phyloP scores from a whole-genome alignment of 2,329 filamentous ascomycete species.

The Leptographium wingfieldii region DNA sequence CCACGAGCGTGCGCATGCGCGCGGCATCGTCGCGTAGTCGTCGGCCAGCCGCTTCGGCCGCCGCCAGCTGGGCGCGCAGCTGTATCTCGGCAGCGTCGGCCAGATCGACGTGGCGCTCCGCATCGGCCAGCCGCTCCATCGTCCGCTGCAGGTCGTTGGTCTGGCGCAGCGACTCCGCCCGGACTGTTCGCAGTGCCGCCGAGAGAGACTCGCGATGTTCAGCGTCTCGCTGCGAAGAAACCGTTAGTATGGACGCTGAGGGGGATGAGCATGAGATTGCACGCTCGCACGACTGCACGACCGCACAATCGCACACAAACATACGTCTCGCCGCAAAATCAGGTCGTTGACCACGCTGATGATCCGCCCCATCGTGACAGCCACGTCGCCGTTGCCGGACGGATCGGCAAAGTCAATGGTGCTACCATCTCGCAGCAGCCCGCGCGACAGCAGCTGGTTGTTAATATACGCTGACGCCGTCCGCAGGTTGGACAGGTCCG shows the following conservation, averaged over 20 bases:
- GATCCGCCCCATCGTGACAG: constrained; percentile 56
- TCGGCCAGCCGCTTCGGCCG: constrained; percentile 60
- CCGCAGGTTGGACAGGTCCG: constrained; percentile 48
- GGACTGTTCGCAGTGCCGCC: constrained; percentile 61
- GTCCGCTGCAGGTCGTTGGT: constrained; percentile 53
- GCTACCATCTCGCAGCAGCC: constrained; percentile 54
- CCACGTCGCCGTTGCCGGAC: constrained; percentile 44
- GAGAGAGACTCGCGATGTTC: constrained; percentile 78
- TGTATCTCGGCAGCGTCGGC: constrained; percentile 60
- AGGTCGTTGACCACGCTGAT: constrained; percentile 93
- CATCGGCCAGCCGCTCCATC: constrained; percentile 39
- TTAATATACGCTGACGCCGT: constrained; percentile 62
- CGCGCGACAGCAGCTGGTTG: constrained; percentile 55
- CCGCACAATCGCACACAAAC: constrained; percentile 18
- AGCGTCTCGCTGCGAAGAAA: constrained; percentile 59
- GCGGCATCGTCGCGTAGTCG: constrained; percentile 74
- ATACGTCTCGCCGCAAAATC: constrained; percentile 76
- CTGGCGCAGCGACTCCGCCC: constrained; percentile 62
- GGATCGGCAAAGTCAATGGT: constrained; percentile 73
- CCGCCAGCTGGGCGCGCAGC: constrained; percentile 55
- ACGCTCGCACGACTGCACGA: not conserved
- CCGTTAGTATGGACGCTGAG: not conserved
- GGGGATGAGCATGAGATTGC: not conserved
- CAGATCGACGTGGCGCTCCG: constrained; percentile 41
- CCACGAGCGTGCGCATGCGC: constrained; percentile 64